phyloP scores from a whole-genome alignment of 2,329 filamentous ascomycete genomes.

The Pseudocercospora musae region DNA sequence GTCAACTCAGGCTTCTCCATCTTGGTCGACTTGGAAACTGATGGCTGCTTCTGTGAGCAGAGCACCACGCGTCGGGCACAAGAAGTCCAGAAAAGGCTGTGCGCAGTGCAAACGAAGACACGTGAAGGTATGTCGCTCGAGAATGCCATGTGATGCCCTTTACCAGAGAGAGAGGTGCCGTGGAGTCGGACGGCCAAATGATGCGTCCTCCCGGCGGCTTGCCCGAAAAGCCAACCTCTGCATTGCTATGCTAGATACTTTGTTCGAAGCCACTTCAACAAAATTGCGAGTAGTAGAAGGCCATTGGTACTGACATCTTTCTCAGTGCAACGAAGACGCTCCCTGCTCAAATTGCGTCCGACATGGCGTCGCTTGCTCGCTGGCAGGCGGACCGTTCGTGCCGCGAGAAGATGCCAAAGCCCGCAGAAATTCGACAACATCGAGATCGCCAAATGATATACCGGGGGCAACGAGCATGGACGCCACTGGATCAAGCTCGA shows the following conservation, averaged over 20 bases:
- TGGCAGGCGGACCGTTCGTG: slow-evolving; percentile 32
- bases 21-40: slow-evolving; percentile 4
- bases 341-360: slow-evolving; percentile 33
- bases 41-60: slow-evolving; percentile 21
- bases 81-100: slow-evolving; percentile 32
- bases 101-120: slow-evolving; percentile 34
- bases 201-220: not conserved
- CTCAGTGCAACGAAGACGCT: slow-evolving; percentile 32
- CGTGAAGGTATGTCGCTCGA: slow-evolving; percentile 29
- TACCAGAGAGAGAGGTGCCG: not conserved
- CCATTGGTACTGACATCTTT: not conserved
- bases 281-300: not conserved
- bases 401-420: slow-evolving; percentile 30
- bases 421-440: slow-evolving; percentile 21
- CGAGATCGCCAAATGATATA: slow-evolving; percentile 16
- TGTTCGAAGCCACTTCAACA: not conserved
- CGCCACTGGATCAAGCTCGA: slow-evolving; percentile 9
- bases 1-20: slow-evolving; percentile 1
- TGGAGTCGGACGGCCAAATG: not conserved
- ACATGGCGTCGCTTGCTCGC: slow-evolving; percentile 32
- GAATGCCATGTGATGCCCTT: not conserved
- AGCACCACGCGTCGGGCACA: slow-evolving; percentile 32
- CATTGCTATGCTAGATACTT: not conserved
- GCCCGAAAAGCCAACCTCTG: not conserved
- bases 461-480: slow-evolving; percentile 21